Percentiles rank a stretch among this genome's conserved stretches.
Evolutionary conservation across 768 basidiomycete genomes (phyloP).

Genomic region (Naganishia randhawae): DNA sequence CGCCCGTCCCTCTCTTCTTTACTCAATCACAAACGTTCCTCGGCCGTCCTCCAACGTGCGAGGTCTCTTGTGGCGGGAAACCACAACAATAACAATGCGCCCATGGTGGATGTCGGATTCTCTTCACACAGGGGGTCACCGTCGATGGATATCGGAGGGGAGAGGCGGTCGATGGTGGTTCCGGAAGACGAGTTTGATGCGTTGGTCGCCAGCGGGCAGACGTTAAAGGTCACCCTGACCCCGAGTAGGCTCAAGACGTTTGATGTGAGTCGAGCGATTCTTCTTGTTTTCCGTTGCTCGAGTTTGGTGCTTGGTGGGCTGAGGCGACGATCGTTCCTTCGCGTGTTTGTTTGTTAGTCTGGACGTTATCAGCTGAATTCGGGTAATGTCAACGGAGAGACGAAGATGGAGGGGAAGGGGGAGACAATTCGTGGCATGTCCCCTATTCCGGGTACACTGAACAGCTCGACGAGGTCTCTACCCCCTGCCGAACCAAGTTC

Average conservation of each 20-base stretch:
- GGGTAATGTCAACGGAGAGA: too few relatives aligned
- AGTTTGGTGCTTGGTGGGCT: neutral
- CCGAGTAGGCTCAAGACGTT: conserved; percentile 88
- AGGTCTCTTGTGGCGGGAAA: neutral
- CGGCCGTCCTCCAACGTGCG: neutral
- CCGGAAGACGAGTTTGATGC: conserved; percentile 79
- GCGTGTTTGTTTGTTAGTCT: too few relatives aligned
- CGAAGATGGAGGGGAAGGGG: too few relatives aligned
- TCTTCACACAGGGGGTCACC: conserved; percentile 7
- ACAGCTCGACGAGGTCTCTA: too few relatives aligned
- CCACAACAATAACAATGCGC: too few relatives aligned
- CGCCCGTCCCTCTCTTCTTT: neutral
- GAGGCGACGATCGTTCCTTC: too few relatives aligned
- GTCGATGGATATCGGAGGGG: neutral
- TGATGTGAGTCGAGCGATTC: conserved; percentile 63
- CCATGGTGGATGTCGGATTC: too few relatives aligned
- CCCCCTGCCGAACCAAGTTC: too few relatives aligned
- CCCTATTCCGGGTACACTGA: too few relatives aligned
- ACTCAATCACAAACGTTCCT: neutral
- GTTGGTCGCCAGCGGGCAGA: conserved; percentile 79
- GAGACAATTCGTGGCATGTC: too few relatives aligned
- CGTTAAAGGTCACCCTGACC: conserved; percentile 92
- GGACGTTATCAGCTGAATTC: too few relatives aligned
- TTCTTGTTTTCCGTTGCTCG: neutral
- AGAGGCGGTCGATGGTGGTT: conserved; percentile 3